These are phyloP conservation scores for Papiliotrema laurentii DNA, from an alignment of 1,284 basidiomycete species.

Conservation along the genomic window DNA sequence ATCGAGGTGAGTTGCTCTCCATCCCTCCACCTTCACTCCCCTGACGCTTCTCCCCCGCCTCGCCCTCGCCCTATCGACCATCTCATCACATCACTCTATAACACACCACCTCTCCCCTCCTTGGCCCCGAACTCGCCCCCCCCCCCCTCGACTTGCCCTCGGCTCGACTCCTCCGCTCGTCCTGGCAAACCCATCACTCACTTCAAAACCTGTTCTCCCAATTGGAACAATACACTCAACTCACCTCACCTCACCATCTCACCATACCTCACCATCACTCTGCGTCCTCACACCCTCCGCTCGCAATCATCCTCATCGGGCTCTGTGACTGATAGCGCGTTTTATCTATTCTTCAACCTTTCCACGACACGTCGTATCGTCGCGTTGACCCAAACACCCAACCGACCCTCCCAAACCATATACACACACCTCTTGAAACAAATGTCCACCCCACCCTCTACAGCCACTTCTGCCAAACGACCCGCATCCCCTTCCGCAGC, in stretches of 20 bases:
- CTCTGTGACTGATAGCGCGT: slow-evolving; percentile 7
- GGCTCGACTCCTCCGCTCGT: not conserved
- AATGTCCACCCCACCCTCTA: slow-evolving; percentile 15
- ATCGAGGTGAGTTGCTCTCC: not conserved
- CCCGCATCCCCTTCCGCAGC: slow-evolving; percentile 28
- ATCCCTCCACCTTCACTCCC: not conserved
- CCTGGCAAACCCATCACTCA: not conserved
- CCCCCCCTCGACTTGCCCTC: not conserved
- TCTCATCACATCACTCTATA: not conserved
- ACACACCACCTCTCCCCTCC: not conserved
- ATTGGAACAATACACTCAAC: not conserved
- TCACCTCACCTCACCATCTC: no score
- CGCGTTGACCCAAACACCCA: no score
- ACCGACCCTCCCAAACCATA: not conserved
- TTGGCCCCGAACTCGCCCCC: not conserved
- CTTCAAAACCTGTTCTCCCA: slow-evolving; percentile 1
- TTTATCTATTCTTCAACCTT: no score
- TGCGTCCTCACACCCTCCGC: not conserved
- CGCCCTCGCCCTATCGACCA: not conserved
- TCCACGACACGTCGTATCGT: no score
- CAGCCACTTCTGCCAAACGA: slow-evolving; percentile 22
- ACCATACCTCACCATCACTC: no score
- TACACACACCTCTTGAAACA: not conserved
- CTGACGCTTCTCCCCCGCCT: slow-evolving; percentile 3
- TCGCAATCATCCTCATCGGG: not conserved